Evolutionary conservation across 345 rosid species (phyloP).

Genomic region (Eutrema heterophyllum): DNA sequence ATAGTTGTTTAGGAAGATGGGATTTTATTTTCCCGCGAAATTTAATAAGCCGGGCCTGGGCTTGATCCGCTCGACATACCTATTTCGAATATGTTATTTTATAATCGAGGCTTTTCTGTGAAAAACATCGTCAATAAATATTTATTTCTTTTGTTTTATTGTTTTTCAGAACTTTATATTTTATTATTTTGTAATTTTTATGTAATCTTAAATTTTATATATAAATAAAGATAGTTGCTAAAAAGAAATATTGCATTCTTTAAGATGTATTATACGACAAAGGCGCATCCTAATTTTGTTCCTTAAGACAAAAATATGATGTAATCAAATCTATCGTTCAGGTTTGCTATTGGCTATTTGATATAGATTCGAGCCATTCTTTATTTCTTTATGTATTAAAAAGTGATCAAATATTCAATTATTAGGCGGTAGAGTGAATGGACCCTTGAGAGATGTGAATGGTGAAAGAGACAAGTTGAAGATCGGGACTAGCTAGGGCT

Average conservation of each 20-base stretch:
- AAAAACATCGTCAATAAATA: too few species aligned
- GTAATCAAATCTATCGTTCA: not conserved
- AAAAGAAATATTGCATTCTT: too few species aligned
- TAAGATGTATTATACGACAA: not conserved
- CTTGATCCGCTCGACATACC: too few species aligned
- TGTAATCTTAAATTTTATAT: too few species aligned
- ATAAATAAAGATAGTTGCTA: too few species aligned
- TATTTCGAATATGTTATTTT: too few species aligned
- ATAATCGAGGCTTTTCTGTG: too few species aligned
- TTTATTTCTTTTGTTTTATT: too few species aligned
- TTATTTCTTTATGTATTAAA: not conserved
- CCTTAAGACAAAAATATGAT: not conserved
- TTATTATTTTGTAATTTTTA: too few species aligned
- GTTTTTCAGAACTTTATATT: too few species aligned
- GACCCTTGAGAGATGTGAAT: constrained; percentile 11
- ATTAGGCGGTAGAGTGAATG: not conserved
- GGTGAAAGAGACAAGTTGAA: constrained; percentile 13
- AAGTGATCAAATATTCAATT: constrained; percentile 1
- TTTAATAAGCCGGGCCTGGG: too few species aligned
- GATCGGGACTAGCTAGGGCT: not conserved
- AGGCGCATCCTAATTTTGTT: not conserved
- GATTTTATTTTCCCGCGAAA: too few species aligned
- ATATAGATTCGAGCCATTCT: not conserved
- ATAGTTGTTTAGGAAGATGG: not conserved
- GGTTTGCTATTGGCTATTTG: not conserved